phyloP scores from a whole-genome alignment of 352 stramenopile genomes.

The Halophytophthora polymorphica region DNA sequence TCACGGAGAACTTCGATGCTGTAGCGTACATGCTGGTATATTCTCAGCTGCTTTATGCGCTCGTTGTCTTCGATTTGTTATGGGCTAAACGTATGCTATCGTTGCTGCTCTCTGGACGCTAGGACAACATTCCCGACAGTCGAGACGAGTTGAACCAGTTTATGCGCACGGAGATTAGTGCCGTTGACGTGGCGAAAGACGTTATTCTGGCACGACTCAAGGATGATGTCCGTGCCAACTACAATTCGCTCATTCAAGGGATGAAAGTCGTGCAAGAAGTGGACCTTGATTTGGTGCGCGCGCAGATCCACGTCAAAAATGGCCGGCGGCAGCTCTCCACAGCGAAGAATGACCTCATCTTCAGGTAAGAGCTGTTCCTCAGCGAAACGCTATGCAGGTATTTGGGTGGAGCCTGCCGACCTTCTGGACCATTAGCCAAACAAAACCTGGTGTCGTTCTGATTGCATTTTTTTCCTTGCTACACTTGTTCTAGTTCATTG shows the following conservation, averaged over 20 bases:
- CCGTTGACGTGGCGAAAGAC: conserved; percentile 79
- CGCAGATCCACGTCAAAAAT: conserved; percentile 88
- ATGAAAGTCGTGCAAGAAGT: conserved; percentile 89
- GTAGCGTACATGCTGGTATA: conserved; percentile 63
- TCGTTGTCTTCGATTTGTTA: background rate
- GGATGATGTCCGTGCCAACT: conserved; percentile 79
- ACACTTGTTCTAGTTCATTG: conserved; percentile 42
- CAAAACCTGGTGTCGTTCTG: no score
- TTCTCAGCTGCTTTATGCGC: background rate
- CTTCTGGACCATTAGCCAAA: background rate
- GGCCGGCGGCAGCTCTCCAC: conserved; percentile 65
- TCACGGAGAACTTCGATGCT: conserved; percentile 76
- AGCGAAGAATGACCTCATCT: conserved; percentile 69
- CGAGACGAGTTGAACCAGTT: conserved; percentile 57
- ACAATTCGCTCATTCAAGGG: conserved; percentile 76
- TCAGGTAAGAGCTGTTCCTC: conserved; percentile 31
- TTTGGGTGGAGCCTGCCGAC: background rate
- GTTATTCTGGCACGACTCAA: conserved; percentile 70
- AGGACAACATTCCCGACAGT: conserved; percentile 64
- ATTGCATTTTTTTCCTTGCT: background rate
- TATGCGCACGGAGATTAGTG: conserved; percentile 78
- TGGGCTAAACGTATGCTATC: background rate
- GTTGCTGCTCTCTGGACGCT: background rate
- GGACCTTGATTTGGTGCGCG: conserved; percentile 77
- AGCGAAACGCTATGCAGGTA: no score